Evolutionary conservation across 345 rosid genomes (phyloP), one percentile per base, ranked within the genome.

Genomic region (Eucalyptus polyanthemos): DNA sequence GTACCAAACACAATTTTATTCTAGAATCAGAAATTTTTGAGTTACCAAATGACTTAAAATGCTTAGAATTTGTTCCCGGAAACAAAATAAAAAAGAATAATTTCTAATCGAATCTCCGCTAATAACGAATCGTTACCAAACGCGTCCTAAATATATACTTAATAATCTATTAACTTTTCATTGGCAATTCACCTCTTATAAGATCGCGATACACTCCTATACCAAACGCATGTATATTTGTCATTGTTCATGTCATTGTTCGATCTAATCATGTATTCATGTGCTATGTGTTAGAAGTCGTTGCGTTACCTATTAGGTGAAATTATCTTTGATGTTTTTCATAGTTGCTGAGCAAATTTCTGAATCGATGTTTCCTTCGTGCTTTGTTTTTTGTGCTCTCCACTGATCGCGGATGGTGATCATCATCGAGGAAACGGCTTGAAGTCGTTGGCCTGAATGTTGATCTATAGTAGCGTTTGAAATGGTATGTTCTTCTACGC

Each of bases 41-140:
- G 0, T 47, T 47, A 10, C 1, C 4, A 47, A 47, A 47, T 0
- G 49, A 3, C 49, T 47, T 47, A 47, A 47, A 47, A 47, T 47
- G 1, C 12, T 47, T 10, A 47, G 49, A 47, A 47, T 47, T 1
- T 10, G 0, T 47, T 47, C 49, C 9, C 12, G 49, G 12, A 0
- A 47, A 47, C 12, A 47, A 47, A 47, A 47, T 47, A 47, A 47
- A 47, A 45, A 47, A 47, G 12, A 47, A 47, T 47, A 0, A 47
- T 47, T 47, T 47, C 49, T 47, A 0, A 47, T 47, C 12, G 3
- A 47, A 47, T 10, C 49, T 47, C 4, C 11, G 1, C 0, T 0
- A 11, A 11, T 0, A 47, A 47, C 1, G 11, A 47, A 47, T 47
- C 12, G 4, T 47, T 47, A 47, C 1, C 1, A 47, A 47, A 47